Base-by-base conservation (phyloP, 108 stramenopile species). In the Epithemia pelagica region DNA sequence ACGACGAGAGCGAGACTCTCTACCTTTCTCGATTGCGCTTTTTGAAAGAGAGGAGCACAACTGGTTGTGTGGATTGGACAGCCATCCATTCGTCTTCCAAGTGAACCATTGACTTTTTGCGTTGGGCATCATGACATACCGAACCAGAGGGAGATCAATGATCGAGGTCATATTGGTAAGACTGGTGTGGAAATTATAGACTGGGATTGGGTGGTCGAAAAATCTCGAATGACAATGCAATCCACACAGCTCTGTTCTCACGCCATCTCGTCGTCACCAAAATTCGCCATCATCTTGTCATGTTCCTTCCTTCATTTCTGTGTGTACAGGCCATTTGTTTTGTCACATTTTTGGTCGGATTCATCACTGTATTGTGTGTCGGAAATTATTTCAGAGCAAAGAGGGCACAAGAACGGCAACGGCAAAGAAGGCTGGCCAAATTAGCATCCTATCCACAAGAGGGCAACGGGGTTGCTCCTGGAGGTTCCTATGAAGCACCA, bases 341-440 rank as follows among this genome's bases (percentile, higher is more conserved):
- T 73, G 85, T 87, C 10, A 78, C 80, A 30, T 90, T 93, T 73
- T 79, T 93, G 31, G 86, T 90, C 30, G 92, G 92, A 20, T 93
- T 93, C 75, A 89, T 93, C 63, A 85, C 89, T 24, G 89, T 93
- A 0, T 76, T 93, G 7, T 93, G 92, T 63, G 87, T 93, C 55
- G 92, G 92, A 24, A 93, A 93, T 65, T 93, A 90, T 68, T 90
- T 87, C 72, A 81, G 92, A 30, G 92, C 92, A 0, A 93, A 93
- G 61, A 78, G 92, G 53, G 92, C 92, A 62, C 87, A 89, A 74
- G 92, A 93, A 74, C 74, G 92, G 66, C 92, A 93, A 72, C 64
- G 84, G 59, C 89, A 93, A 68, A 71, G 87, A 59, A 85, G 89
- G 75, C 70, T 88, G 62, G 83, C 86, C 20, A 89, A 88, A 63